Percentiles rank a stretch among this genome's conserved stretches.
phyloP scores from a whole-genome alignment of 139 green algal species.

The Coelastrella sp. region DNA sequence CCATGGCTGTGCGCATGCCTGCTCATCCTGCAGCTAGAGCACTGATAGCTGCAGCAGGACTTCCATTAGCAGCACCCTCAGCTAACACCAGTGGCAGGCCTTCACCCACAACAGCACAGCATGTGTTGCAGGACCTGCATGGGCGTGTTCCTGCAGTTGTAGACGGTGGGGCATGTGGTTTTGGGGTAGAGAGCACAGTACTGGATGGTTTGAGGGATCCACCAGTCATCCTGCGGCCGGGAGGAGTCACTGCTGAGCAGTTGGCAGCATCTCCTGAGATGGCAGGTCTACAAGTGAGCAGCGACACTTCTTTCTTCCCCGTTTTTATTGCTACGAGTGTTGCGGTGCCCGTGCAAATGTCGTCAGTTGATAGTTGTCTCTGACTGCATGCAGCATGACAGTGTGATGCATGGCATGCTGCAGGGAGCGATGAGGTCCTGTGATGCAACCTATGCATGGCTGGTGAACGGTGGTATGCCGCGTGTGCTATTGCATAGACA shows the following conservation, averaged over 20 bases:
- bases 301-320: too few relatives aligned
- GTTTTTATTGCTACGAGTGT: too few relatives aligned
- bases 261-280: constrained; percentile 52
- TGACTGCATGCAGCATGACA: too few relatives aligned
- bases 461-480: too few relatives aligned
- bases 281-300: constrained; percentile 53
- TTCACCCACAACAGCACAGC: constrained; percentile 60
- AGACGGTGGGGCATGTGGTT: constrained; percentile 60
- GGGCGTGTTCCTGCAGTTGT: constrained; percentile 54
- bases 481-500: too few relatives aligned
- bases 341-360: too few relatives aligned
- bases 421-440: too few relatives aligned
- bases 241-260: constrained; percentile 62
- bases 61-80: constrained; percentile 67
- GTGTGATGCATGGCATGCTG: too few relatives aligned
- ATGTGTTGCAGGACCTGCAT: constrained; percentile 59
- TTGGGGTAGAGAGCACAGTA: constrained; percentile 70
- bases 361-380: too few relatives aligned
- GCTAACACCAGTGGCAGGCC: constrained; percentile 70
- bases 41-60: constrained; percentile 60
- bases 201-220: constrained; percentile 52
- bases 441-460: too few relatives aligned
- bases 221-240: constrained; percentile 66
- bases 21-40: constrained; percentile 65
- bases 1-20: constrained; percentile 73